Base-by-base conservation (phyloP, 225 moss, liverwort and hornwort genomes). In the Marchantia paleacea region DNA sequence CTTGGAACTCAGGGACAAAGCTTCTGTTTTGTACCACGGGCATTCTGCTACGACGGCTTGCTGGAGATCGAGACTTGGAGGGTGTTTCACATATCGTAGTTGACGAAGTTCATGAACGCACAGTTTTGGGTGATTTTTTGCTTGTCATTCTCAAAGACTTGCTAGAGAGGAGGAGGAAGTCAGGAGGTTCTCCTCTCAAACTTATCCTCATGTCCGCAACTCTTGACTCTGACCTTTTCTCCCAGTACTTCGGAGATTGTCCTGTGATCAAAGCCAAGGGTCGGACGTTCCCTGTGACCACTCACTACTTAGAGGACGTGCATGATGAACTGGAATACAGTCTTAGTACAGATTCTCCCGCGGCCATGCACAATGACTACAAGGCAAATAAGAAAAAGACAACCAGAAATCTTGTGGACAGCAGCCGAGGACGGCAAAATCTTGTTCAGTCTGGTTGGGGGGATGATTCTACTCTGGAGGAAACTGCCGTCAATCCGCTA, bases 141-240 rank as follows among this genome's bases (percentile, higher is more conserved):
- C 81, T 99, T 73, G 92, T 99, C 31, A 99, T 99, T 85, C 87
- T 99, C 76, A 99, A 95, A 82, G 92, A 95, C 76, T 81, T 99
- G 20, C 82, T 99, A 81, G 91, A 90, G 61, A 90, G 95, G 85
- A 89, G 97, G 86, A 88, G 87, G 69, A 86, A 78, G 78, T 85
- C 80, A 60, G 89, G 91, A 51, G 85, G 80, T 52, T 79, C 78
- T 67, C 92, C 93, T 75, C 82, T 99, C 72, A 99, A 94, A 75
- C 88, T 99, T 25, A 91, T 99, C 77, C 92, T 99, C 70, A 99
- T 99, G 99, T 99, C 99, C 61, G 99, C 99, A 72, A 99, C 99
- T 75, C 83, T 99, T 58, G 99, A 99, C 79, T 92, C 99, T 76
- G 90, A 91, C 53, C 91, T 95, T 67, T 99, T 99, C 75, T 95